Evolutionary conservation across 306 rosid species (phyloP).

Genomic region (Cercis canadensis): DNA sequence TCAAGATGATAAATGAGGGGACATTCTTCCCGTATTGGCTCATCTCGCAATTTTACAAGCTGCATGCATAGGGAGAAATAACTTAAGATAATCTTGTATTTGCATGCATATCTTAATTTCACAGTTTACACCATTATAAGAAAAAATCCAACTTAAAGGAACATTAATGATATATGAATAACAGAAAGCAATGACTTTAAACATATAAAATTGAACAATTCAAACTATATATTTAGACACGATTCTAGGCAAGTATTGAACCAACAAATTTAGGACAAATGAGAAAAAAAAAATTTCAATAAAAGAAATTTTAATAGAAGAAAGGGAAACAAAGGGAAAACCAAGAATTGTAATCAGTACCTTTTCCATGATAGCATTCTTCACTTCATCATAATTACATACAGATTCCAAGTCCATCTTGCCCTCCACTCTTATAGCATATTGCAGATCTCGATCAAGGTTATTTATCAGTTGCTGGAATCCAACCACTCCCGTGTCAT

Average conservation of each 20-base stretch:
- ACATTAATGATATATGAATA: not conserved
- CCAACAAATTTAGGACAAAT: constrained; percentile 31
- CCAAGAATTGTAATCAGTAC: constrained; percentile 55
- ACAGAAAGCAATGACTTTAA: not conserved
- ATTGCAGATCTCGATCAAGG: constrained; percentile 93
- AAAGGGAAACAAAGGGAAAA: too few relatives aligned
- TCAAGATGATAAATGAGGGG: constrained; percentile 98
- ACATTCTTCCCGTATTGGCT: constrained; percentile 82
- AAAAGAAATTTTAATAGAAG: too few relatives aligned
- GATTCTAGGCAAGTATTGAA: constrained; percentile 15
- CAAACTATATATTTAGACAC: constrained; percentile 28
- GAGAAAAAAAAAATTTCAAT: constrained; percentile 40
- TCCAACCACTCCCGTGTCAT: constrained; percentile 37
- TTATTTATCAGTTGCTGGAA: constrained; percentile 83
- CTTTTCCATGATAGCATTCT: constrained; percentile 84
- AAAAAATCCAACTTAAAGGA: constrained; percentile 2
- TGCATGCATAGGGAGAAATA: constrained; percentile 45
- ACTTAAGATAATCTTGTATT: constrained; percentile 29
- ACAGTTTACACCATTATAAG: constrained; percentile 19
- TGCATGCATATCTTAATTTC: constrained; percentile 28
- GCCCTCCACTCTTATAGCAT: constrained; percentile 95
- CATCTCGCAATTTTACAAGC: constrained; percentile 79
- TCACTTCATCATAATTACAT: constrained; percentile 88
- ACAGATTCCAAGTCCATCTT: constrained; percentile 83
- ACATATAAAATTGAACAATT: constrained; percentile 21